Percentiles rank a stretch among this genome's conserved stretches.
Evolutionary conservation across 164 flowering plant species (phyloP).

Genomic region (Litsea cubeba): DNA sequence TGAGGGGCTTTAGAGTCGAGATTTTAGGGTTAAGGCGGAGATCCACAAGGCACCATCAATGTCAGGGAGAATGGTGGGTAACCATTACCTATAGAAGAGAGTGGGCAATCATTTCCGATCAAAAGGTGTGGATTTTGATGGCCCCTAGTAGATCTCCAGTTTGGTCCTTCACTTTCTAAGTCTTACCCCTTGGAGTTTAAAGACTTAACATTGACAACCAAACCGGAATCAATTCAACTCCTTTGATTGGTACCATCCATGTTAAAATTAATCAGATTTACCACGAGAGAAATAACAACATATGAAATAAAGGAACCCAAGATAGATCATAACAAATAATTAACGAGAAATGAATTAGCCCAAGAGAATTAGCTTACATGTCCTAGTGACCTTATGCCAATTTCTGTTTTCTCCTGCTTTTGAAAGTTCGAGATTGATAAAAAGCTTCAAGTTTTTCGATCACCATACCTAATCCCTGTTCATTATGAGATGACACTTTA

Average conservation of each 20-base stretch:
- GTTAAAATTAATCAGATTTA: too few species aligned
- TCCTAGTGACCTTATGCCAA: not conserved
- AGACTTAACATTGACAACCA: not conserved
- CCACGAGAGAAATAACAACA: not conserved
- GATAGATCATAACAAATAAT: not conserved
- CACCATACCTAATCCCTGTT: not conserved
- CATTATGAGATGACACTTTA: not conserved
- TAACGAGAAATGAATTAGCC: not conserved
- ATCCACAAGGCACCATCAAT: too few species aligned
- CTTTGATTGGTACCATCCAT: too few species aligned
- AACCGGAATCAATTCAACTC: not conserved
- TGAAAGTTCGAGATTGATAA: not conserved
- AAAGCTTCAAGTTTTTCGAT: not conserved
- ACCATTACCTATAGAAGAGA: too few species aligned
- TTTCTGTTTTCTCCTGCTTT: not conserved
- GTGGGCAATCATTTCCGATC: too few species aligned
- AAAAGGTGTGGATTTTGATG: too few species aligned
- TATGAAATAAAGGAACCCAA: not conserved
- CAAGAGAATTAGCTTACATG: not conserved
- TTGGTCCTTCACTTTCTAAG: too few species aligned
- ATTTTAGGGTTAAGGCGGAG: too few species aligned
- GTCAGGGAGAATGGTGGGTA: too few species aligned
- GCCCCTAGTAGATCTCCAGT: too few species aligned
- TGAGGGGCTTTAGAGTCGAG: too few species aligned
- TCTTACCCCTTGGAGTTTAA: not conserved